phyloP scores from a whole-genome alignment of 1,284 basidiomycete genomes.

The Rhodofomes roseus region DNA sequence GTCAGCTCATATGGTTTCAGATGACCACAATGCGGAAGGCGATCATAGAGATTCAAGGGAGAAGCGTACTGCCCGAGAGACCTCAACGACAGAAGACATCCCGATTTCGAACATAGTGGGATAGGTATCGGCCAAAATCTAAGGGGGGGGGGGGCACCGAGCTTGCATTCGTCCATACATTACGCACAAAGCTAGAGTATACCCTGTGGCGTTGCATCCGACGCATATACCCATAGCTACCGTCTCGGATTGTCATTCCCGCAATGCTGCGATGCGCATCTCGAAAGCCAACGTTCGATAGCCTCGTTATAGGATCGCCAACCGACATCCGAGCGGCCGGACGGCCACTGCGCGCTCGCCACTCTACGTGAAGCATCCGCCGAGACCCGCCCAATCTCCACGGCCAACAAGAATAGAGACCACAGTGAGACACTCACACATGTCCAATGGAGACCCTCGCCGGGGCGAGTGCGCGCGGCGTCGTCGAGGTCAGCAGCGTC shows the following conservation, averaged over 20 bases:
- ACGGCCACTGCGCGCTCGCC: neutral
- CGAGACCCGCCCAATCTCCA: neutral
- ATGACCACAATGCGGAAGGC: neutral
- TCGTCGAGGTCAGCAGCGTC: constrained; percentile 21
- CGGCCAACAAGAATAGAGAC: neutral
- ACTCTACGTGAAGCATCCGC: neutral
- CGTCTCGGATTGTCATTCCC: neutral
- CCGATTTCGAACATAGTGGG: no score
- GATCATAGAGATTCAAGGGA: no score
- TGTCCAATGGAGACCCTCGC: constrained; percentile 61
- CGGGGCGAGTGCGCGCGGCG: constrained; percentile 33
- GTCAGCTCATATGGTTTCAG: neutral
- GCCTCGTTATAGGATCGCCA: neutral
- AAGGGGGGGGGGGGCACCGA: no score
- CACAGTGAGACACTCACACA: constrained; percentile 48
- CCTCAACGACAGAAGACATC: no score
- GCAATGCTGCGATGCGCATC: neutral
- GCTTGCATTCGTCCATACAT: neutral
- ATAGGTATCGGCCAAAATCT: no score
- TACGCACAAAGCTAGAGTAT: neutral
- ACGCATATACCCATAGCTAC: neutral
- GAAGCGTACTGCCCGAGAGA: no score
- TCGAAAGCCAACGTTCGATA: neutral
- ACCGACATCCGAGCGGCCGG: neutral
- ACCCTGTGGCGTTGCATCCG: neutral